Evolutionary conservation across 2,329 filamentous ascomycete species (phyloP), one percentile per base, ranked within the genome.

Genomic region (Fusarium palustre): DNA sequence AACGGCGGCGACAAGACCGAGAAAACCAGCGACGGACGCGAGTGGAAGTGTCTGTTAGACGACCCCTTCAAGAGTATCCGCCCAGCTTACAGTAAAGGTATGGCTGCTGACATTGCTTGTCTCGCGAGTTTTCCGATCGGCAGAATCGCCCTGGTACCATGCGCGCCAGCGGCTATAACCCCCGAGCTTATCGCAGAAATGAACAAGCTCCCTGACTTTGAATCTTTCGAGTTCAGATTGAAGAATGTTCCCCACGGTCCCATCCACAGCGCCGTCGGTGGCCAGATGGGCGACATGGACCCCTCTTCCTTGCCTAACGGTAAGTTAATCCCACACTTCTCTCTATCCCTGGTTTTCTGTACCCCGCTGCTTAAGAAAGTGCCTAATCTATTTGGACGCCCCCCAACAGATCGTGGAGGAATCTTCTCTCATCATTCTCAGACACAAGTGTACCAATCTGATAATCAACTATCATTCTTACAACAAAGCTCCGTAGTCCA

Each of bases 281-380:
- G 46, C 9, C n/a, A 25, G 8, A 16, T 36, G 31, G 31, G 46
- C 22, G 46, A 49, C 16, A 7, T 49, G 7, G 46, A 20, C 6
- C 46, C 46, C 15, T 49, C 31, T 4, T 33, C 46, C 13, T 48
- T 20, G 9, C 46, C 46, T 5, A 48, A 48, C 9, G 46, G 46
- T 48, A 48, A 11, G 15, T 34, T 25, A 2, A 18, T 3, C 28
- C 3, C 22, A 20, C 5, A 3, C 6, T 3, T 7, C 3, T 5
- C n/a, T 7, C 3, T 5, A 12, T 8, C 25, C 5, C 0, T 24
- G 4, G 6, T 5, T 5, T 25, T 22, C 8, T 46, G 7, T 18
- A 5, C 16, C 8, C 16, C 15, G 16, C 3, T 34, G 3, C 42
- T 45, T 4, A 5, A 11, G 11, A 8, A 43, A 4, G 6, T 28